Conservation (phyloP, 2,329 filamentous ascomycete species). For the Westerdykella aurantiaca region DNA sequence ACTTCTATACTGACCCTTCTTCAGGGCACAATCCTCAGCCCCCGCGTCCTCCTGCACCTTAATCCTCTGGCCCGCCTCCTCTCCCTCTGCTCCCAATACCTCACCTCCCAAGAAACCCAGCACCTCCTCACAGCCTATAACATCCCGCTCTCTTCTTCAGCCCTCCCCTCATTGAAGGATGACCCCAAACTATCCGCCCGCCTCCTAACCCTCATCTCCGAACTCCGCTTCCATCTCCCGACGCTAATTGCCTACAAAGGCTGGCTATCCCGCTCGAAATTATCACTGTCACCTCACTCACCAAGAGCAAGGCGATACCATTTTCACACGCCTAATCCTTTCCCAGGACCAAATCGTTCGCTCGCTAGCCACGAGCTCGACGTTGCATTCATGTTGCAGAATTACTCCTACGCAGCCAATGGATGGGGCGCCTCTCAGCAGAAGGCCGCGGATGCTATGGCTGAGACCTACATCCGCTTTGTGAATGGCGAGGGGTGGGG, state of each 20-base stretch:
- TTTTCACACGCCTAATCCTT: conserved; percentile 26
- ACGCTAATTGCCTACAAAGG: conserved; percentile 34
- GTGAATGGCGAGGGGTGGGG: conserved; percentile 21
- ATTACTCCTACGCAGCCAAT: conserved; percentile 18
- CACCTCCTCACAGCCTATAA: conserved; percentile 33
- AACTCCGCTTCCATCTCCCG: conserved; percentile 44
- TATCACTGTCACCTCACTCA: not conserved
- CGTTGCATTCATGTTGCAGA: conserved; percentile 24
- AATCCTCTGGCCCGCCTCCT: conserved; percentile 10
- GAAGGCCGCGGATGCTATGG: conserved; percentile 13
- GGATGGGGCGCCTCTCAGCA: not conserved
- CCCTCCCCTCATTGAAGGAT: conserved; percentile 19
- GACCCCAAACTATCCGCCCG: conserved; percentile 21
- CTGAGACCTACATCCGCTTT: conserved; percentile 21
- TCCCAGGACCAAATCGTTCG: conserved; percentile 16
- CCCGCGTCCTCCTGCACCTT: conserved; percentile 28
- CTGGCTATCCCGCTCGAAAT: conserved; percentile 12
- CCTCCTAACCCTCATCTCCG: conserved; percentile 37
- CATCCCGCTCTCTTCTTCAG: conserved; percentile 29
- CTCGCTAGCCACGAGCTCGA: conserved; percentile 28
- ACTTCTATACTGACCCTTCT: conserved; percentile 17
- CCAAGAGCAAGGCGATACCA: conserved; percentile 16
- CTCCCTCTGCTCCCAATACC: conserved; percentile 10
- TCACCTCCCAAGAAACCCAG: conserved; percentile 15
- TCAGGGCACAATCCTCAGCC: conserved; percentile 21